Evolutionary conservation across 1,139 yeast genomes (phyloP), one percentile per base, ranked within the genome.

Genomic region (Barnettozyma hawaiiensis): DNA sequence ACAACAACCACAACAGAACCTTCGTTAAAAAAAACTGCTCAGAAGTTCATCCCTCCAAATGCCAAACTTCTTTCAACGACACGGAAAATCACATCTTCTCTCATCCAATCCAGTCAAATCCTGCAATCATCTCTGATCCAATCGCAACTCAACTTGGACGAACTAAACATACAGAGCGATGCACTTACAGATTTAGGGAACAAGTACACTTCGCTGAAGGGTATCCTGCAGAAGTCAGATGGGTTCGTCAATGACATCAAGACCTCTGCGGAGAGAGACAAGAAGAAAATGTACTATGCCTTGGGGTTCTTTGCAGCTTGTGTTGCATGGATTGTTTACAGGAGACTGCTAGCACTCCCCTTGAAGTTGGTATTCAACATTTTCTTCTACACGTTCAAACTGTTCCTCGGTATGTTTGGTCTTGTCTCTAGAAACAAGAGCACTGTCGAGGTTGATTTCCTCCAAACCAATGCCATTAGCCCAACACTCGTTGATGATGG

Each of bases 121-220:
- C 60, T 79, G 62, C 71, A 76, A 34, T 66, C 78, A 11, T 67
- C 81, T 4, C 69, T 79, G 9, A 55, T 79, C 45, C 84, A 78
- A 52, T 75, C 81, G 9, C 81, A 76, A 48, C 61, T 79, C 39
- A 78, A 78, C 49, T 60, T 78, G 22, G 83, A 78, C 37, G 71
- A 78, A n/a, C 57, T 79, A 20, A 74, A 69, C 42, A 78, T 71
- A 43, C 85, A 79, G 49, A 68, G 77, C 2, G 69, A 69, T 37
- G 77, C 77, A 31, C 58, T 79, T 44, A 49, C 60, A 5, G 61
- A 61, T 12, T 62, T 76, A 49, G 70, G 74, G 41, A 76, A 74
- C 33, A 69, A 68, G 40, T 71, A 71, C 47, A 60, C 67, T 18
- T 67, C 67, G 41, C 67, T 77, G 41, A 69, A 73, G 35, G 67